Evolutionary conservation across 805 yeast genomes (phyloP), one percentile per base, ranked within the genome.

Genomic region (Saccharomyces kudriavzevii): DNA sequence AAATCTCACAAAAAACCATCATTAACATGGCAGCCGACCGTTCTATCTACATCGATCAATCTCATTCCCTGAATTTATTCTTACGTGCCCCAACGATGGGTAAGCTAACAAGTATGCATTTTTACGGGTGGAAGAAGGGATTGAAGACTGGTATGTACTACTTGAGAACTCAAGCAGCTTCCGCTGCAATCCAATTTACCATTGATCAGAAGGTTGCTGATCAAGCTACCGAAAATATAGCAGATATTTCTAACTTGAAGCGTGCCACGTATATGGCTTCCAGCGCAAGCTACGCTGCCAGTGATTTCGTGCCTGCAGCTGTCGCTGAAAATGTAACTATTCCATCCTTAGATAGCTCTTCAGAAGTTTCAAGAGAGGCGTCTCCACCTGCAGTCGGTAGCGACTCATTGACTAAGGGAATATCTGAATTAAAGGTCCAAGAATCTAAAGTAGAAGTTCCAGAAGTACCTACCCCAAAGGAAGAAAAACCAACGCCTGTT

Each of bases 121-220:
- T 91, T 77, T 89, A 91, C 69, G 97, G 96, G 45, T 91, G 98
- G 98, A 87, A 86, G 76, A 88, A 86, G 75, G 98, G 98, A 53
- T 78, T 91, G 63, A 91, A 91, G 78, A 91, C 98, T 8, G 98
- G 98, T 61, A 90, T 91, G 92, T 91, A 91, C 77, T 91, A 91
- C 70, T 77, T 91, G 70, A 83, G 97, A 72, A 90, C 98, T 2
- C 96, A 89, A 77, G 96, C 98, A 54, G 98, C 98, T 28, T 81
- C 96, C 35, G 87, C 96, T 49, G 97, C 98, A 49, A 92, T 92
- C 69, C 95, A 92, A 74, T 92, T 90, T 70, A 86, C 91, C 14
- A 76, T 85, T 51, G 87, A 81, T 61, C 68, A 74, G 80, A 65
- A 76, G 89, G 63, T 85, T 56, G 68, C 68, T 28, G 65, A 62